Conservation (phyloP, 2,329 filamentous ascomycete genomes). For the Pseudocercospora macadamiae region DNA sequence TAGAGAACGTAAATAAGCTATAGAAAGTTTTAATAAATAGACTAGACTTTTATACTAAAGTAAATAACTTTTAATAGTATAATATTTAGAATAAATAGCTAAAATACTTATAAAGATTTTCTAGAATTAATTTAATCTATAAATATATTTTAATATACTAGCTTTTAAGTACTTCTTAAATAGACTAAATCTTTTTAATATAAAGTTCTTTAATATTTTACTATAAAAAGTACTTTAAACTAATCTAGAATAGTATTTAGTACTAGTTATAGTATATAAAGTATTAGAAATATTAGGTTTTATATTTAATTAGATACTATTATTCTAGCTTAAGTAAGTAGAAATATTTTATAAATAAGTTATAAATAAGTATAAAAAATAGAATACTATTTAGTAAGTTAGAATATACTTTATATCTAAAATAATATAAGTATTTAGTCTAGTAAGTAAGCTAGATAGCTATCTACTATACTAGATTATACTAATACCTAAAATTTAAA, state of each 20-base stretch:
- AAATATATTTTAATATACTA: not conserved
- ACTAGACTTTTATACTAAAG: not conserved
- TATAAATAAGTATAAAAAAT: not conserved
- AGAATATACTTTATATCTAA: not conserved
- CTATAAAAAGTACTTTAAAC: not conserved
- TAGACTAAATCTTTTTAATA: not conserved
- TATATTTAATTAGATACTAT: not conserved
- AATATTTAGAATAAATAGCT: not conserved
- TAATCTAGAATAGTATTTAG: not conserved
- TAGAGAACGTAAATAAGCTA: not conserved
- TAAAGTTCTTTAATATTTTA: not conserved
- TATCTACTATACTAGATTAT: too few species aligned
- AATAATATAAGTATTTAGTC: not conserved
- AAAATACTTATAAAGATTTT: not conserved
- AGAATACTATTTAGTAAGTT: not conserved
- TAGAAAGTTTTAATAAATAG: not conserved
- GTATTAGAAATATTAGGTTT: not conserved
- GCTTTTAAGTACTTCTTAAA: not conserved
- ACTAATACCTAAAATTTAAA: too few species aligned
- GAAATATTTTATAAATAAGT: not conserved
- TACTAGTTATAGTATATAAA: not conserved
- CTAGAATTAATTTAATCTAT: not conserved
- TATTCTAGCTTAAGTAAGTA: not conserved
- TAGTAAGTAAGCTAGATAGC: too few species aligned
- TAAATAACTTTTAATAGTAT: not conserved